phyloP scores from a whole-genome alignment of 1,284 basidiomycete species.

The Leccinum fuscescens region DNA sequence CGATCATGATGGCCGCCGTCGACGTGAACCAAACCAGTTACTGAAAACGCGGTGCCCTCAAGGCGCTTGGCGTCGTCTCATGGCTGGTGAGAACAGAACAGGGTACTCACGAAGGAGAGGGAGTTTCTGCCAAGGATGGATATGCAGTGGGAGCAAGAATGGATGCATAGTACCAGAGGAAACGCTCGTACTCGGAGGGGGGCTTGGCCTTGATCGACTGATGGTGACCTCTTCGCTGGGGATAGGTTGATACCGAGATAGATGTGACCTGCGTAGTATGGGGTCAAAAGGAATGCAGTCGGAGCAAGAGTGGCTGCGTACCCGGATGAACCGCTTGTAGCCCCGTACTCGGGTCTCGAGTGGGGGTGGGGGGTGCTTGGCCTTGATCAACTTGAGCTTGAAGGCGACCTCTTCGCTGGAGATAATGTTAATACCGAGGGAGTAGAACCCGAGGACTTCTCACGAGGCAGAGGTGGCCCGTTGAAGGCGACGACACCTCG shows the following conservation, averaged over 20 bases:
- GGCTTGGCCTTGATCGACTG: conserved; percentile 99
- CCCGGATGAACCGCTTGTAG: conserved; percentile 39
- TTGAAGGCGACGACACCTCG: too few species aligned
- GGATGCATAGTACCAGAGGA: too few species aligned
- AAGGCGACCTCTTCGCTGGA: too few species aligned
- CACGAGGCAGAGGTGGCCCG: too few species aligned
- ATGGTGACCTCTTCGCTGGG: conserved; percentile 99
- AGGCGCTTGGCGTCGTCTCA: conserved; percentile 21
- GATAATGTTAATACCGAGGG: too few species aligned
- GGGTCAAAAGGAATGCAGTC: neutral
- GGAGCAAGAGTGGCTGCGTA: conserved; percentile 42
- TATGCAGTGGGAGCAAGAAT: too few species aligned
- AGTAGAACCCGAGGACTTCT: too few species aligned
- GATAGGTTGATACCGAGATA: conserved; percentile 99
- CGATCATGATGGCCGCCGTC: conserved; percentile 8
- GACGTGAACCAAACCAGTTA: conserved; percentile 3
- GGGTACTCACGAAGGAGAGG: conserved; percentile 28
- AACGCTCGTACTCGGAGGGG: conserved; percentile 91
- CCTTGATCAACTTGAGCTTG: too few species aligned
- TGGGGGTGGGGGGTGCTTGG: too few species aligned
- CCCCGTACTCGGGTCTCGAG: too few species aligned
- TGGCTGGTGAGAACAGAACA: neutral
- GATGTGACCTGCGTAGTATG: conserved; percentile 76
- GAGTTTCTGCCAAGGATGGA: conserved; percentile 74
- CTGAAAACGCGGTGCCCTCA: conserved; percentile 31